Conservation (phyloP, 1,284 basidiomycete species). For the Takashimella koratensis region DNA sequence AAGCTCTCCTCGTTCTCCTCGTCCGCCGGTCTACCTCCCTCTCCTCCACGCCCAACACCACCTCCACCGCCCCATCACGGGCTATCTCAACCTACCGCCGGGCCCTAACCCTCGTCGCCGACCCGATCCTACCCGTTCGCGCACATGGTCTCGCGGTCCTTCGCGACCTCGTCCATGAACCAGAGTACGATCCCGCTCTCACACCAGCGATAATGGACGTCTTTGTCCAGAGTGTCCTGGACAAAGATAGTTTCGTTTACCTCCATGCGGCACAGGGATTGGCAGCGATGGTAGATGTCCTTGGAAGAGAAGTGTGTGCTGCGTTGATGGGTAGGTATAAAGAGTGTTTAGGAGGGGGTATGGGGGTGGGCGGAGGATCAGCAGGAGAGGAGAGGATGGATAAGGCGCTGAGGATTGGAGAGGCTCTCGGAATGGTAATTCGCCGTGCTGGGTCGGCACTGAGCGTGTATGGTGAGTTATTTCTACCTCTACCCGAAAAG, state of each 20-base stretch:
- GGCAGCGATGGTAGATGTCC: conserved; percentile 69
- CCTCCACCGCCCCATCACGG: conserved; percentile 34
- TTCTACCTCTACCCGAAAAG: too few species aligned
- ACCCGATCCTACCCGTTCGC: conserved; percentile 89
- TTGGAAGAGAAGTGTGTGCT: conserved; percentile 68
- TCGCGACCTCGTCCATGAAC: conserved; percentile 63
- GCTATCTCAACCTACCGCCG: conserved; percentile 73
- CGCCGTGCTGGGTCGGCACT: conserved; percentile 68
- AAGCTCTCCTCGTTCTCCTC: conserved; percentile 51
- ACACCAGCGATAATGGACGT: conserved; percentile 80
- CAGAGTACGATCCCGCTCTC: conserved; percentile 54
- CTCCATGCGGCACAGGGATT: conserved; percentile 89
- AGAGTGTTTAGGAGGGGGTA: conserved; percentile 7
- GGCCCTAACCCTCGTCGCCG: conserved; percentile 80
- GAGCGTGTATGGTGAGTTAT: conserved; percentile 61
- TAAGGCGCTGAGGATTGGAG: conserved; percentile 73
- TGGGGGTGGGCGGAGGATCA: conserved; percentile 21
- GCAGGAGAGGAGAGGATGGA: conserved; percentile 64
- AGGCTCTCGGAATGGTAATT: conserved; percentile 78
- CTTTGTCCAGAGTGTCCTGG: conserved; percentile 78
- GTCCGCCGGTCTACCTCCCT: conserved; percentile 22
- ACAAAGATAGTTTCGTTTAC: conserved; percentile 93
- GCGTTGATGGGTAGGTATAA: conserved; percentile 64
- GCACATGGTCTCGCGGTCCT: conserved; percentile 84
- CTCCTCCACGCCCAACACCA: conserved; percentile 11